These are phyloP conservation scores for Avena sativa DNA, from an alignment of 176 grass and related monocot species.

Conservation along the genomic window DNA sequence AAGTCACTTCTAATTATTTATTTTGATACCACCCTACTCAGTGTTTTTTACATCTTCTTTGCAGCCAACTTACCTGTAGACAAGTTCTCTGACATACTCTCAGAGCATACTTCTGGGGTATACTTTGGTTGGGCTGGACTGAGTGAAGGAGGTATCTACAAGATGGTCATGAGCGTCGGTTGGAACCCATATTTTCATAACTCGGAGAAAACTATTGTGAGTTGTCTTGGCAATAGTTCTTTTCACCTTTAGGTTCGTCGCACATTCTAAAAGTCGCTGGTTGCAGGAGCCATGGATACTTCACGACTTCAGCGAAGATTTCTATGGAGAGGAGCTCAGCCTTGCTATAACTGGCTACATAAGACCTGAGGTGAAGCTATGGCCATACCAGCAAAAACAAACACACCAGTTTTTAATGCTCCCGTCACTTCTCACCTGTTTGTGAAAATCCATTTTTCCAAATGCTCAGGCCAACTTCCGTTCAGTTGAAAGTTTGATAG, in stretches of 20 bases:
- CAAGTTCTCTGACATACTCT: constrained; percentile 76
- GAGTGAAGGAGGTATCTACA: constrained; percentile 66
- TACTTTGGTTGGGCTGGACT: constrained; percentile 95
- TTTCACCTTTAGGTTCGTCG: background rate
- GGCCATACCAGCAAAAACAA: background rate
- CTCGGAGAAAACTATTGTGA: constrained; percentile 86
- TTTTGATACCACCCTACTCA: background rate
- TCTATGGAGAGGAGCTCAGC: constrained; percentile 92
- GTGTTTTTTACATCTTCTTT: constrained; percentile 5
- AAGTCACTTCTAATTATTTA: background rate
- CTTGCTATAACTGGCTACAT: constrained; percentile 91
- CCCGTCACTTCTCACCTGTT: background rate
- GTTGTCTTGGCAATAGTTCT: constrained; percentile 38
- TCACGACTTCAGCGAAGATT: constrained; percentile 82
- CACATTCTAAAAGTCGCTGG: constrained; percentile 20
- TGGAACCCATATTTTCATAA: constrained; percentile 99
- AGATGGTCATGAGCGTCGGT: constrained; percentile 99
- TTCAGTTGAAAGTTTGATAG: constrained; percentile 87
- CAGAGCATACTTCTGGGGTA: constrained; percentile 85
- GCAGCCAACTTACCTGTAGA: constrained; percentile 90
- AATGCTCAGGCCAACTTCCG: constrained; percentile 77
- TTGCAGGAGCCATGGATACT: constrained; percentile 95
- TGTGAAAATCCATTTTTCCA: constrained; percentile 1
- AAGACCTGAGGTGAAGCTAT: constrained; percentile 72
- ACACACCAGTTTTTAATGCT: background rate